Evolutionary conservation across 2,329 filamentous ascomycete genomes (phyloP), one percentile per base, ranked within the genome.

Genomic region (Penicillium sp.): DNA sequence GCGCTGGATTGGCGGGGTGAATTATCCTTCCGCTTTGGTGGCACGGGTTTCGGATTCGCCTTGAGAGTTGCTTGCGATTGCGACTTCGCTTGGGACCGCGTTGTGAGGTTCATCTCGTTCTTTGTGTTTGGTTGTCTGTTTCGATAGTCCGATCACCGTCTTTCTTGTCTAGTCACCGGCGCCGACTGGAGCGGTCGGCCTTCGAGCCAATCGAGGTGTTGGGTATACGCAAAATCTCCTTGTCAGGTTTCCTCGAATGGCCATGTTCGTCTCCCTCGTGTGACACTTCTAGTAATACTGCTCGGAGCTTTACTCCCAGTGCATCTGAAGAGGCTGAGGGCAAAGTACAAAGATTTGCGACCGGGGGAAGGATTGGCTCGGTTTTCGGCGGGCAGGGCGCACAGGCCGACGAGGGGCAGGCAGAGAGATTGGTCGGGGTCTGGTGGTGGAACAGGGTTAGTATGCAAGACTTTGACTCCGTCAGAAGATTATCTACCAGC

Each of bases 191-290:
- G 57, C 52, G 22, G 43, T 37, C 45, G 55, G 51, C 37, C 55
- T 57, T 35, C 61, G 55, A 45, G 45, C 43, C 52, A 55, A 64
- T 48, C 53, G 48, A 57, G 51, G 56, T 38, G 55, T 64, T 58
- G 64, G 60, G 46, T 65, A 60, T 64, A 49, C 52, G 62, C 59
- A 64, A 60, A 42, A 59, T 67, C 54, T 62, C 57, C 38, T 58
- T 58, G 57, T 26, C 46, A 37, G 37, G 42, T 61, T 59, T 52
- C 54, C 57, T 62, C 67, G 63, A 65, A 63, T 68, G 58, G 66
- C 67, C 68, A 70, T 70, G 62, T 64, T 70, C 68, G 59, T 53
- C 60, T 37, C 28, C 48, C 51, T 57, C 22, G 25, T 40, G 26
- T 14, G 16, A 16, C 6, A 28, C 3, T 19, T 38, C 51, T 16